These are phyloP conservation scores for Celoporthe dispersa DNA, from an alignment of 2,329 filamentous ascomycete genomes.

Conservation along the genomic window DNA sequence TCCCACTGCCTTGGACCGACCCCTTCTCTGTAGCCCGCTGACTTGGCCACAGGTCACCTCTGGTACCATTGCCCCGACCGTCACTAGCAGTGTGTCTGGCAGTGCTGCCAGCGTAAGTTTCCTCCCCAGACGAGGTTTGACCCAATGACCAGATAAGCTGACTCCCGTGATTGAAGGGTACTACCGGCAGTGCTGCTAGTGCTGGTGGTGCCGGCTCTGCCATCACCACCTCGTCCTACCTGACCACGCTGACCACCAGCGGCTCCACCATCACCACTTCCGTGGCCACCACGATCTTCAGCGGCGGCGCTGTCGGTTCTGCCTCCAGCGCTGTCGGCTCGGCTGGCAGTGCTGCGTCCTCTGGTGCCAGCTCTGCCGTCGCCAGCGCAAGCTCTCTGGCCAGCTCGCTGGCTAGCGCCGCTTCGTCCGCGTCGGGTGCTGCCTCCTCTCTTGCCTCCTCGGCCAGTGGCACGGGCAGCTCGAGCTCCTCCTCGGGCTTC, in stretches of 20 bases:
- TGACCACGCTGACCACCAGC: constrained; percentile 42
- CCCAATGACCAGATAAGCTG: not conserved
- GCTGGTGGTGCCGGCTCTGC: constrained; percentile 31
- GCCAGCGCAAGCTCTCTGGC: constrained; percentile 28
- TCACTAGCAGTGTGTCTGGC: constrained; percentile 25
- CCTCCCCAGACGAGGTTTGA: constrained; percentile 3
- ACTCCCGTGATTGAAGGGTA: constrained; percentile 7
- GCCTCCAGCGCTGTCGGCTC: constrained; percentile 30
- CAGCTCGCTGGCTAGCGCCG: constrained; percentile 34
- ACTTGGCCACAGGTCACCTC: constrained; percentile 19
- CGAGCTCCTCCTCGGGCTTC: constrained; percentile 32
- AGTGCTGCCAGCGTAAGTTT: constrained; percentile 20
- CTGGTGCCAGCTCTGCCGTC: constrained; percentile 32
- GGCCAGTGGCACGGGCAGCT: constrained; percentile 30
- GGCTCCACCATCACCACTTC: constrained; percentile 41
- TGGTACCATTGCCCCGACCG: constrained; percentile 33
- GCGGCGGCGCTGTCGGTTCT: constrained; percentile 30
- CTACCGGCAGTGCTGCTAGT: constrained; percentile 8
- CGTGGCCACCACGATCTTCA: constrained; percentile 43
- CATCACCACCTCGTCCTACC: constrained; percentile 44
- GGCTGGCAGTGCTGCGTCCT: constrained; percentile 33
- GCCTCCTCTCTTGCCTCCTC: constrained; percentile 29
- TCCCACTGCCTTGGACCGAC: not conserved
- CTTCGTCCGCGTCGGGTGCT: constrained; percentile 20
- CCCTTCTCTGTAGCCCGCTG: not conserved